These are phyloP conservation scores for Hamamelis virginiana DNA, from an alignment of 164 flowering plant species.

Conservation along the genomic window DNA sequence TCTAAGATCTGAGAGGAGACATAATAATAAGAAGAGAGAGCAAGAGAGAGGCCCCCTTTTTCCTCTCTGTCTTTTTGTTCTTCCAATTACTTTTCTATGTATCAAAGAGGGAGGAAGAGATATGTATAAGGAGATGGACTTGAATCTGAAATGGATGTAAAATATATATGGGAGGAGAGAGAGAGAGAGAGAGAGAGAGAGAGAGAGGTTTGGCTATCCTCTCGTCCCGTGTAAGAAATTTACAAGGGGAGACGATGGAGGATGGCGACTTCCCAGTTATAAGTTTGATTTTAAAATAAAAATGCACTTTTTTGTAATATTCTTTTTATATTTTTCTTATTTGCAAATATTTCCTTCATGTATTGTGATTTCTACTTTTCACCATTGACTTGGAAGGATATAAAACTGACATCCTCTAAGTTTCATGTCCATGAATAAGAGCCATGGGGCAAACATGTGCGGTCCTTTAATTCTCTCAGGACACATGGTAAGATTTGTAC, in stretches of 20 bases:
- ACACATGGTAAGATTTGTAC: too few relatives aligned
- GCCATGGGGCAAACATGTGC: too few relatives aligned
- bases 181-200: conserved; percentile 22
- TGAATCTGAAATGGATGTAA: conserved; percentile 22
- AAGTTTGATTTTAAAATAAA: conserved; percentile 7
- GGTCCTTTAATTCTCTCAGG: too few relatives aligned
- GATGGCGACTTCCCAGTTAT: conserved; percentile 27
- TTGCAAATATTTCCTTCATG: neutral
- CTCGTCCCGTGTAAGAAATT: conserved; percentile 34
- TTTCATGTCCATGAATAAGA: too few relatives aligned
- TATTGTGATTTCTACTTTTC: neutral
- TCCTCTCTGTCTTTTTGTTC: conserved; percentile 22
- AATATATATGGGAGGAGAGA: conserved; percentile 20
- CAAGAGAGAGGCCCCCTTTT: conserved; percentile 40
- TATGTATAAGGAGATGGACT: conserved; percentile 20
- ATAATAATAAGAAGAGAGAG: conserved; percentile 54
- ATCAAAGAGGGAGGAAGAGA: conserved; percentile 22
- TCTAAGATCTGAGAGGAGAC: conserved; percentile 70
- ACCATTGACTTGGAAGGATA: neutral
- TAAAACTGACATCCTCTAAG: too few relatives aligned
- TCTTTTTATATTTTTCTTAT: neutral
- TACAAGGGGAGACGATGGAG: conserved; percentile 33
- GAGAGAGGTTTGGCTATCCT: conserved; percentile 37
- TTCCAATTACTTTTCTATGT: conserved; percentile 15
- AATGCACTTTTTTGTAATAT: neutral